Evolutionary conservation across 2,329 filamentous ascomycete genomes (phyloP).

Genomic region (Colletotrichum trifolii): DNA sequence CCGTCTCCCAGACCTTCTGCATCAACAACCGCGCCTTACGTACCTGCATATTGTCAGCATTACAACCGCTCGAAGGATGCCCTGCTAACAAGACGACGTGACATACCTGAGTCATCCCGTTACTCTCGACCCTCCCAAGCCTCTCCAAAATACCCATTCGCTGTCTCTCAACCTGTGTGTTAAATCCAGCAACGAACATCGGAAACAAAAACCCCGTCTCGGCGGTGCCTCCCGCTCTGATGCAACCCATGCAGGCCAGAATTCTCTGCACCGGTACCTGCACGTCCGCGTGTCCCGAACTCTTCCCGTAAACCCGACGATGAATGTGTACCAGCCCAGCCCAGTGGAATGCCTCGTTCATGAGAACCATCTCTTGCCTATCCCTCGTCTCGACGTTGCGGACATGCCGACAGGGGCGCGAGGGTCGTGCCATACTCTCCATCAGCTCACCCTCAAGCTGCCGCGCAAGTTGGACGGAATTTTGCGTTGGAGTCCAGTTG

Average conservation of each 20-base stretch:
- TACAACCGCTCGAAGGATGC: neutral
- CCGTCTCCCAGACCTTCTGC: constrained; percentile 76
- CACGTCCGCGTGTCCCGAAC: constrained; percentile 67
- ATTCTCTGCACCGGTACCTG: constrained; percentile 73
- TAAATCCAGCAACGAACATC: constrained; percentile 85
- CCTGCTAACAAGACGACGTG: constrained; percentile 35
- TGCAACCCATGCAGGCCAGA: constrained; percentile 68
- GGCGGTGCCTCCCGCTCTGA: constrained; percentile 74
- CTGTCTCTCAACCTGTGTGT: constrained; percentile 68
- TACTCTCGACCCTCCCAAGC: constrained; percentile 74
- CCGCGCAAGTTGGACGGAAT: constrained; percentile 66
- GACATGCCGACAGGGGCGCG: constrained; percentile 56
- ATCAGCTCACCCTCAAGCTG: constrained; percentile 71
- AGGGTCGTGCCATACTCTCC: constrained; percentile 60
- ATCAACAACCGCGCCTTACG: constrained; percentile 72
- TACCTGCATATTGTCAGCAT: constrained; percentile 52
- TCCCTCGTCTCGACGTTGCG: constrained; percentile 65
- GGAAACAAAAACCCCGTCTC: constrained; percentile 83
- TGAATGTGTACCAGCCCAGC: constrained; percentile 81
- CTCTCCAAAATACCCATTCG: constrained; percentile 72
- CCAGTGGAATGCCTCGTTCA: constrained; percentile 84
- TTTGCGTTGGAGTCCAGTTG: constrained; percentile 68
- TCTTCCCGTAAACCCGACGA: constrained; percentile 75
- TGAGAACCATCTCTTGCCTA: constrained; percentile 73
- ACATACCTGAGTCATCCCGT: constrained; percentile 79